Base-by-base conservation (phyloP, 2,329 filamentous ascomycete genomes). In the Cytospora leucostoma region DNA sequence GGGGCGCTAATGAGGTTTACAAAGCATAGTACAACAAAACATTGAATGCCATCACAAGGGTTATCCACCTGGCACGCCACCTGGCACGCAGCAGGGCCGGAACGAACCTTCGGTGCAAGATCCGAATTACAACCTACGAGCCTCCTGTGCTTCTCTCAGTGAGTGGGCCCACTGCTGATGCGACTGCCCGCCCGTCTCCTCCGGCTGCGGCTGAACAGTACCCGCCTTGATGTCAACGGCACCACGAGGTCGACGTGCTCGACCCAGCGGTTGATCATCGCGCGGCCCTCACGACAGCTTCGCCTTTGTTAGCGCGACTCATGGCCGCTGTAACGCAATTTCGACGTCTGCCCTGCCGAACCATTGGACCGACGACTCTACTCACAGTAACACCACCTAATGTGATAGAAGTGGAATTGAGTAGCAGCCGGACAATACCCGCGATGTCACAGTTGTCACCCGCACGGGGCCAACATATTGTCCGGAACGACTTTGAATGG, bases 271-370 rank as follows among this genome's bases (percentile, higher is more conserved):
- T 47, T 21, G 44, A 19, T 47, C 44, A 21, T 21, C 44, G 2
- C 27, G 27, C 27, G 27, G 27, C 27, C 33, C 27, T 34, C 32
- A 61, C 32, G 51, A 35, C 51, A 34, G 33, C 13, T 33, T n/a
- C 10, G 38, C 33, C 21, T 54, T 21, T 35, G 33, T 13, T 21
- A 49, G 58, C 51, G 19, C 58, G 58, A 61, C 32, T 55, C 51
- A 61, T 61, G 51, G 59, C 38, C 33, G 37, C 21, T 17, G 40
- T 40, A n/a, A 44, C 12, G 51, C 38, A 55, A 61, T 61, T 50
- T 55, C 51, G 11, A 50, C 32, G 7, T 21, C n/a, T 44, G 35
- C 19, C 19, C 6, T 35, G 32, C 8, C 21, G 32, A 15, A n/a
- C 10, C 34, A 8, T 21, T 19, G 37, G n/a, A 49, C 44, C 17